Percentiles rank a stretch among this genome's conserved stretches.
Evolutionary conservation across 805 yeast genomes (phyloP).

Genomic region (Metschnikowia sp.): DNA sequence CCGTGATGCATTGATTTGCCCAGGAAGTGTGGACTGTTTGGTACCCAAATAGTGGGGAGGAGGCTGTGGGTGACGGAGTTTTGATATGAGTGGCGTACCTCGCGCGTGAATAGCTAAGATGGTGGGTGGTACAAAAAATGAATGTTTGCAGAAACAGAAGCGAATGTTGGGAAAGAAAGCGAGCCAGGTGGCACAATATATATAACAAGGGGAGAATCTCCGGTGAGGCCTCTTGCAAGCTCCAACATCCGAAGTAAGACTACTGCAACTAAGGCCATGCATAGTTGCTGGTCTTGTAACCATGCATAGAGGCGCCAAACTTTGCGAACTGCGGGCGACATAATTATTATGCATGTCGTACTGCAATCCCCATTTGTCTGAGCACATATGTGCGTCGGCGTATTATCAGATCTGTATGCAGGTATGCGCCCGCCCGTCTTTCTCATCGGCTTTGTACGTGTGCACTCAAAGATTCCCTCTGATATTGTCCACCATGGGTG

Average conservation of each 20-base stretch:
- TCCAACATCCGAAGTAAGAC: background rate
- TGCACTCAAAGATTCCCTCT: too few species aligned
- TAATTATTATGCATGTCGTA: constrained; percentile 7
- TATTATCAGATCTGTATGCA: background rate
- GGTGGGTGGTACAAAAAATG: background rate
- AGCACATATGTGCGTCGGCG: background rate
- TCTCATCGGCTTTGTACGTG: too few species aligned
- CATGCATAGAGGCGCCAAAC: constrained; percentile 10
- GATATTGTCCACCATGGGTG: too few species aligned
- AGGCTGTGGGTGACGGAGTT: background rate
- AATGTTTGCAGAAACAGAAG: background rate
- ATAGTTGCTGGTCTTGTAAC: constrained; percentile 6
- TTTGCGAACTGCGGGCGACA: constrained; percentile 3
- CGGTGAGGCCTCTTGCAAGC: background rate
- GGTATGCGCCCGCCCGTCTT: background rate
- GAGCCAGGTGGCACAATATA: background rate
- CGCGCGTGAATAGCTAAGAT: too few species aligned
- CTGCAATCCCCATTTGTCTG: background rate
- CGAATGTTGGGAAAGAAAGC: background rate
- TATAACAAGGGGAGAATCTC: background rate
- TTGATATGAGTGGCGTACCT: background rate
- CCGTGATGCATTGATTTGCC: background rate
- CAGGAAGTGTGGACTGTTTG: background rate
- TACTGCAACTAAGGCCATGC: constrained; percentile 10
- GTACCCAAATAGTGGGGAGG: background rate